Base-by-base conservation (phyloP, 73 alveolate species). In the Paramecium primaurelia region DNA sequence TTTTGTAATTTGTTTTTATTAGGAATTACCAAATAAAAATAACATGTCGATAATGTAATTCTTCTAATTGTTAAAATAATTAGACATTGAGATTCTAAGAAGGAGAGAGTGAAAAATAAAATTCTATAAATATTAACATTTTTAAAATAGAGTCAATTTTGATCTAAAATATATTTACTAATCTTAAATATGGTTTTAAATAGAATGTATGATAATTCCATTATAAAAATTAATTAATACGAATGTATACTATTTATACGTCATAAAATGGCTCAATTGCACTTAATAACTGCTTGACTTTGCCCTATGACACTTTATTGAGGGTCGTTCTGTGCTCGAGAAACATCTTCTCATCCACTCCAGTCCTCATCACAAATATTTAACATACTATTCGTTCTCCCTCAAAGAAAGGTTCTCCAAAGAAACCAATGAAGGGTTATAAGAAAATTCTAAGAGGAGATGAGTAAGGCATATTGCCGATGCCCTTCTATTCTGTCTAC, bases 211-310 rank as follows among this genome's bases (percentile, higher is more conserved):
- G 30, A 54, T 54, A 54, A n/a, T 54, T 54, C 69, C 32, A 54
- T 54, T 54, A 54, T 54, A 54, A 54, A 54, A 54, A 54, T 54
- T 54, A 54, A 54, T 54, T 37, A 73, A 36, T 73, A 73, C 58
- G 58, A 73, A 73, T 73, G 87, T 40, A 37, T 37, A 36, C 87
- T 37, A 11, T 73, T 73, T 40, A 73, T 73, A 44, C 87, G 87
- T 73, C 87, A 73, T 73, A 73, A 73, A 73, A 73, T 73, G 87
- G 87, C 58, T 37, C 60, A 34, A 37, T 73, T n/a, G 87, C 87
- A 9, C 58, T 73, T 12, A 34, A 73, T 73, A 73, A 73, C 59
- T 37, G 60, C 47, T 40, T 73, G 18, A 73, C 87, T 37, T 37
- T 73, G 38, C 59, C 87, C 22, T 40, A 37, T 40, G 59, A 73